A percentile compares a stretch with the other conserved stretches of the same genome.
phyloP scores from a whole-genome alignment of 169 alveolate genomes.

The Plasmodium vinckei region DNA sequence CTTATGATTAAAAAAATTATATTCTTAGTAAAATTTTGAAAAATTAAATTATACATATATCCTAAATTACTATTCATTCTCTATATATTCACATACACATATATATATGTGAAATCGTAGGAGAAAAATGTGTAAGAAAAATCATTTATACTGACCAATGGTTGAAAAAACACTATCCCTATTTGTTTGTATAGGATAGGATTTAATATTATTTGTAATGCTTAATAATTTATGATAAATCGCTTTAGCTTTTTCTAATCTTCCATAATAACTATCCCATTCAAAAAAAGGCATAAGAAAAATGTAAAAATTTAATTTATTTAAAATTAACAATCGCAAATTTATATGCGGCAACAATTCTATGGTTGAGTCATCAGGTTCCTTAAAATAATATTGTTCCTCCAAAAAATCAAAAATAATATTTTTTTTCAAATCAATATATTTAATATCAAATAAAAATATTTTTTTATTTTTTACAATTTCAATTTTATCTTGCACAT shows the following conservation, averaged over 20 bases:
- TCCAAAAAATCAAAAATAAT: conserved; percentile 67
- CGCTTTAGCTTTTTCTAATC: conserved; percentile 50
- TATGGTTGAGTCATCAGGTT: conserved; percentile 45
- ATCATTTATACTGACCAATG: conserved; percentile 38
- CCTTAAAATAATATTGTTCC: conserved; percentile 45
- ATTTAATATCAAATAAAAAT: conserved; percentile 20
- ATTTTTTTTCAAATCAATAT: conserved; percentile 55
- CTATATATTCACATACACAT: too few relatives aligned
- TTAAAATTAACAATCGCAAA: conserved; percentile 39
- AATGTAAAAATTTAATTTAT: conserved; percentile 46
- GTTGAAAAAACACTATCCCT: conserved; percentile 37
- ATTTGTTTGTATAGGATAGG: conserved; percentile 1
- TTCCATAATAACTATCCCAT: conserved; percentile 59
- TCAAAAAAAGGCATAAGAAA: conserved; percentile 70
- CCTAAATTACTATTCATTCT: too few relatives aligned
- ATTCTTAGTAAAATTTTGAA: too few relatives aligned
- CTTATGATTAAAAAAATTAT: too few relatives aligned
- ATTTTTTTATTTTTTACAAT: conserved; percentile 39
- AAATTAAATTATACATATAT: too few relatives aligned
- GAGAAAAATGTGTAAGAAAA: background rate
- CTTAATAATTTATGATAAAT: conserved; percentile 53
- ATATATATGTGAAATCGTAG: too few relatives aligned
- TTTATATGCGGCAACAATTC: conserved; percentile 37
- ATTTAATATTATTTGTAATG: conserved; percentile 7
- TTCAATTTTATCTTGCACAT: conserved; percentile 29